These are phyloP conservation scores for Phytophthora pluvialis DNA, from an alignment of 352 stramenopile species.

Conservation along the genomic window DNA sequence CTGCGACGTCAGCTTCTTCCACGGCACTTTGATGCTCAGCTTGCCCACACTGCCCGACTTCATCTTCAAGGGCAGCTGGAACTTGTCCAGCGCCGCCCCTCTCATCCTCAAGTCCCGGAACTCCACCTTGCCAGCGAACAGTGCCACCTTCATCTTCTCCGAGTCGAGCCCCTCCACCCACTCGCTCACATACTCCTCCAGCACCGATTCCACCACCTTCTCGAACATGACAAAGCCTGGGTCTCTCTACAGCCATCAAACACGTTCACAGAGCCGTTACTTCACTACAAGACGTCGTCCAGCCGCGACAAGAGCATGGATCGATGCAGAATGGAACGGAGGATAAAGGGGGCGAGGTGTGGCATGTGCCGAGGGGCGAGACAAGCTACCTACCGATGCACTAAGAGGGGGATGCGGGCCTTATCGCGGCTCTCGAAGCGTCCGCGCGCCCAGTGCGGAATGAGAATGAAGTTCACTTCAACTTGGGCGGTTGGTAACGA, in stretches of 20 bases:
- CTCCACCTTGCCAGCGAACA: constrained; percentile 86
- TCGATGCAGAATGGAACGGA: constrained; percentile 7
- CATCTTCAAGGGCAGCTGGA: constrained; percentile 79
- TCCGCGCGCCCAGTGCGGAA: constrained; percentile 24
- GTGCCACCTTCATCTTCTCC: constrained; percentile 88
- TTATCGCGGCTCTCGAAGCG: constrained; percentile 15
- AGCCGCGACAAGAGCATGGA: not conserved
- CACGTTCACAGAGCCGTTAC: constrained; percentile 16
- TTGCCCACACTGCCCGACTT: constrained; percentile 72
- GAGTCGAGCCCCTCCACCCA: constrained; percentile 86
- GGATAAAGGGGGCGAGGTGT: not conserved
- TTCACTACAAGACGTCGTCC: not conserved
- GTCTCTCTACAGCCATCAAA: constrained; percentile 2
- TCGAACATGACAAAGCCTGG: constrained; percentile 68
- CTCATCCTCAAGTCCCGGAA: constrained; percentile 82
- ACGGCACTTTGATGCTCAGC: constrained; percentile 83
- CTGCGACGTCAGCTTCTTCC: constrained; percentile 84
- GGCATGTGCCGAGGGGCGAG: not conserved
- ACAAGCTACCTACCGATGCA: constrained; percentile 5
- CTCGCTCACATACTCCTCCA: constrained; percentile 88
- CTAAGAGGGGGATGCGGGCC: not conserved
- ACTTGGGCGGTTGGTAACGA: constrained; percentile 31
- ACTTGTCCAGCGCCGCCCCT: constrained; percentile 72
- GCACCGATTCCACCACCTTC: constrained; percentile 83
- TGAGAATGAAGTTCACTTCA: constrained; percentile 42